A percentile compares a stretch with the other conserved stretches of the same genome.
Conservation (phyloP, 257 asterid genomes). For the Fraxinus pennsylvanica region DNA sequence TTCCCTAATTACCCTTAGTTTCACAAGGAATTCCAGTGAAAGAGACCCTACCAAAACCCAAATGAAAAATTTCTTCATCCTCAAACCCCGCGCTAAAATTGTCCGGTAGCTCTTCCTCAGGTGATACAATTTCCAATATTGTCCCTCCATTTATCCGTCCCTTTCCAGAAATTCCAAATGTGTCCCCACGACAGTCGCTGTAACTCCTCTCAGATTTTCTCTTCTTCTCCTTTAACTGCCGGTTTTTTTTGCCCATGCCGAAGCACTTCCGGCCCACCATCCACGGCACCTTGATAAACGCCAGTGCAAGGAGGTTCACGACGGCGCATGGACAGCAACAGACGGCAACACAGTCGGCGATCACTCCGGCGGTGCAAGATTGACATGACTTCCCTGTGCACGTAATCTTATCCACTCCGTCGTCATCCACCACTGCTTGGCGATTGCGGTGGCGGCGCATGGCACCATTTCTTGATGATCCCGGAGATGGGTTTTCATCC, state of each 20-base stretch:
- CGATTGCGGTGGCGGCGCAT: slow-evolving; percentile 31
- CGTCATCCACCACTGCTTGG: slow-evolving; percentile 36
- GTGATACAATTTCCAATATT: slow-evolving; percentile 28
- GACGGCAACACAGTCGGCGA: slow-evolving; percentile 95
- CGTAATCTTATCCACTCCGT: slow-evolving; percentile 34
- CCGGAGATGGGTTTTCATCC: slow-evolving; percentile 32
- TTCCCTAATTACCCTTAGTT: slow-evolving; percentile 44
- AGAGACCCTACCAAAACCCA: slow-evolving; percentile 96
- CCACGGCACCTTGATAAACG: slow-evolving; percentile 78
- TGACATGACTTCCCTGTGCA: slow-evolving; percentile 77
- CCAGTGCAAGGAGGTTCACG: slow-evolving; percentile 61
- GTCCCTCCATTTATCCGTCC: slow-evolving; percentile 32
- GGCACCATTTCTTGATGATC: slow-evolving; percentile 16
- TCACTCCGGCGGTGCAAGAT: slow-evolving; percentile 81
- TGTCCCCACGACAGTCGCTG: slow-evolving; percentile 17
- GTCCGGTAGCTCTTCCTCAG: slow-evolving; percentile 38
- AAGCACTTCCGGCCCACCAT: slow-evolving; percentile 66
- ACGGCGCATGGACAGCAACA: slow-evolving; percentile 97
- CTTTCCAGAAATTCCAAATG: slow-evolving; percentile 37
- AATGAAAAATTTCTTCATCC: slow-evolving; percentile 59
- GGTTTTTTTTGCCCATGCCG: slow-evolving; percentile 30
- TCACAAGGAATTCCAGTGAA: slow-evolving; percentile 57
- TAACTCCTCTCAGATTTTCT: slow-evolving; percentile 23
- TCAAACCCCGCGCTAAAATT: slow-evolving; percentile 48
- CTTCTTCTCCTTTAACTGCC: slow-evolving; percentile 35